Base-by-base conservation (phyloP, 75 land plant species). In the Selaginella moellendorffii region DNA sequence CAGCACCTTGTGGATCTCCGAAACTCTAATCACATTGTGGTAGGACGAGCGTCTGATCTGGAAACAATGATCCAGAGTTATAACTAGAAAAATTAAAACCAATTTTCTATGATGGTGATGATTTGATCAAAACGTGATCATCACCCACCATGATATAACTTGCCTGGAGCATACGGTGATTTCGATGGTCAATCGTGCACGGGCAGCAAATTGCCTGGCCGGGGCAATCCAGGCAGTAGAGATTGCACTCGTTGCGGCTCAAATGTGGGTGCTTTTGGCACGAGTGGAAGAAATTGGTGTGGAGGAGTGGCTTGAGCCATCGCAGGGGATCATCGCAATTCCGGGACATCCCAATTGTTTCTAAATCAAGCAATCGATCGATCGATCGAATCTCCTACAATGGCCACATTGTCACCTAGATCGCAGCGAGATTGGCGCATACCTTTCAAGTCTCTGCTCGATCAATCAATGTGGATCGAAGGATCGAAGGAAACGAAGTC, bases 121-220 rank as follows among this genome's bases (percentile, higher is more conserved):
- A n/a, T n/a, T n/a, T n/a, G n/a, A n/a, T n/a, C n/a, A n/a, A n/a
- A n/a, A n/a, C n/a, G n/a, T n/a, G n/a, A n/a, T n/a, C 46, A 36
- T 36, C 5, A 36, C 46, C 46, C 14, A 5, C 14, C 5, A 36
- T 14, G 46, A n/a, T 36, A 36, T 36, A 36, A 36, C 46, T 5
- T 21, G 80, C 88, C 86, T 85, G 88, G 36, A 85, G 70, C 31
- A 78, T 64, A 10, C 69, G 75, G 46, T 85, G 88, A 26, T 85
- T 82, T 28, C 63, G 77, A 67, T 85, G 88, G 23, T 71, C 46
- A 25, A 26, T 42, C 19, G 72, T 65, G 67, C 88, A 85, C 64
- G 67, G 73, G 0, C 78, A 74, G 53, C 88, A 85, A 27, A 85
- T 61, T 14, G 88, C 81, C 21, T 54, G 51, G 19, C 79, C 81